Evolutionary conservation across 192 early-diverging fungal genomes (phyloP), one percentile per base, ranked within the genome.

Genomic region (Mortierella hygrophila): DNA sequence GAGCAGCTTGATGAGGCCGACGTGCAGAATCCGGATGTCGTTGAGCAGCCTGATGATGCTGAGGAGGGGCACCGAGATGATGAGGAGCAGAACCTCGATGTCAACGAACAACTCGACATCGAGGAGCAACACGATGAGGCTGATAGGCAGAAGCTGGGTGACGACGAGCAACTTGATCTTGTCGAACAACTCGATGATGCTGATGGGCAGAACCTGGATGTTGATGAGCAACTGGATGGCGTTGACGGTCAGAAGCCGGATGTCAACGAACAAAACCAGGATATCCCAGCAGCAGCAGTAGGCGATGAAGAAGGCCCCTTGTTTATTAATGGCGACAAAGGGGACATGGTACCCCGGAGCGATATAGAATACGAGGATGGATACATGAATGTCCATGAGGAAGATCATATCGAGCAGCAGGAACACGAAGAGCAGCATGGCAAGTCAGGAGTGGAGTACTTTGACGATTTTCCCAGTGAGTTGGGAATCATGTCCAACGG

Each of bases 391-490:
- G 65, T 79, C 4, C 35, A 75, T 20, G 82, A 83, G 3, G 83
- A 85, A 38, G 70, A 85, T 5, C 83, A 80, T 46, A 69, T 85
- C 10, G 78, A 85, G 55, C 78, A 73, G 38, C 78, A 80, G 21
- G 83, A 85, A 32, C 75, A 85, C n/a, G 75, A 85, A 3, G 74
- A 80, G 63, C 78, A 76, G 21, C 73, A 75, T 7, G 78, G 38
- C 38, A 73, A 44, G 0, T 1, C 63, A 4, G 78, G 70, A 21
- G 74, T 76, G 0, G 78, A 80, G 3, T 85, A 85, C 60, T 85
- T 80, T 76, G 83, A 85, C 32, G 83, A 85, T 54, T 85, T 85
- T 68, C 83, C 83, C 6, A 85, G 83, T 44, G 83, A 85, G 42
- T 32, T 85, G 6, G 83, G 83, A 32, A 85, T 85, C 46, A 85